Evolutionary conservation across 2,329 filamentous ascomycete species (phyloP).

Genomic region (Diaporthe citrichinensis): DNA sequence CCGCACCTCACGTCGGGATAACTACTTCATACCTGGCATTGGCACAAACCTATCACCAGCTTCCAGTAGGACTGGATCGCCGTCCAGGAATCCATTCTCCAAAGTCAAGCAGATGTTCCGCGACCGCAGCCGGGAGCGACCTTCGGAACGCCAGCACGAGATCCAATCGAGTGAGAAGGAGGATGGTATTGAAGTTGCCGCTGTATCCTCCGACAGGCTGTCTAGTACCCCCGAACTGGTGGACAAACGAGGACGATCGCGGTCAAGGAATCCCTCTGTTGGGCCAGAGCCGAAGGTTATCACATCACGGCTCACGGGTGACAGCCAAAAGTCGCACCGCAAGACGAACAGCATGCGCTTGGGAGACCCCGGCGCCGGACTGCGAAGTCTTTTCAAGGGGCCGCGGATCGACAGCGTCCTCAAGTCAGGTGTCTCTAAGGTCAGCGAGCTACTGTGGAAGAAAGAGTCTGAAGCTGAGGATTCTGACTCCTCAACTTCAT

Average conservation of each 20-base stretch:
- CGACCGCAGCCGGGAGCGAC: slow-evolving; percentile 65
- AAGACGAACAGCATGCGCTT: slow-evolving; percentile 65
- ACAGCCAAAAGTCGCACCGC: slow-evolving; percentile 63
- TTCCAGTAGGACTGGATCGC: slow-evolving; percentile 73
- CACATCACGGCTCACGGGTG: slow-evolving; percentile 56
- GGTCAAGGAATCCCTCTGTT: slow-evolving; percentile 50
- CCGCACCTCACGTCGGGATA: slow-evolving; percentile 59
- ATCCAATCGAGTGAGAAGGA: slow-evolving; percentile 49
- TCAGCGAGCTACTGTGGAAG: slow-evolving; percentile 71
- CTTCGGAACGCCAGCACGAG: slow-evolving; percentile 50
- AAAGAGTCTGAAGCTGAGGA: slow-evolving; percentile 58
- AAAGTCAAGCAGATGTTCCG: slow-evolving; percentile 70
- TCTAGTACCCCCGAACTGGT: slow-evolving; percentile 42
- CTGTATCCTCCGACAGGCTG: slow-evolving; percentile 12
- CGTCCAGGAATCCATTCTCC: slow-evolving; percentile 70
- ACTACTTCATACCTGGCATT: slow-evolving; percentile 69
- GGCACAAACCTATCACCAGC: slow-evolving; percentile 74
- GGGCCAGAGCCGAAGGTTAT: slow-evolving; percentile 57
- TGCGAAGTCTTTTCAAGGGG: slow-evolving; percentile 84
- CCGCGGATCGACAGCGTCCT: slow-evolving; percentile 81
- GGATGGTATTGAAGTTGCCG: slow-evolving; percentile 43
- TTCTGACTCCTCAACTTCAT: slow-evolving; percentile 54
- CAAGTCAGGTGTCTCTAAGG: slow-evolving; percentile 68
- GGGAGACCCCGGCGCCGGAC: slow-evolving; percentile 64
- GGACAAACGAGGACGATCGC: slow-evolving; percentile 47